phyloP scores from a whole-genome alignment of 352 stramenopile species.

The Plasmopara halstedii region DNA sequence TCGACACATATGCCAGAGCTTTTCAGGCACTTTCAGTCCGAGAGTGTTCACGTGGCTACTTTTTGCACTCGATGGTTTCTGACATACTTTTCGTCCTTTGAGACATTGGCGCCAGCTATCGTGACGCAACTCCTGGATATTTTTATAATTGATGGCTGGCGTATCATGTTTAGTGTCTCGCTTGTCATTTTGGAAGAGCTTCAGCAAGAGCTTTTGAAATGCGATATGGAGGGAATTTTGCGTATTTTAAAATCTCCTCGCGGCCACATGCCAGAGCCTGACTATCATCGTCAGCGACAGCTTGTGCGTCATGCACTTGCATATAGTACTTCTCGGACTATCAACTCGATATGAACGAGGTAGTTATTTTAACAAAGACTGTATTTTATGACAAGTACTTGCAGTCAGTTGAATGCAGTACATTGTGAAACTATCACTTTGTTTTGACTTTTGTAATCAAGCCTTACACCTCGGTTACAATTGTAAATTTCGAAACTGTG shows the following conservation, averaged over 20 bases:
- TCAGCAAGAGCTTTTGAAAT: conserved; percentile 34
- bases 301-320: conserved; percentile 51
- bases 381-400: no score
- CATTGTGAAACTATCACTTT: no score
- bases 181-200: conserved; percentile 74
- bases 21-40: conserved; percentile 42
- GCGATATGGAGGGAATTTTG: conserved; percentile 65
- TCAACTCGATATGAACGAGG: conserved; percentile 26
- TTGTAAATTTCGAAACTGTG: no score
- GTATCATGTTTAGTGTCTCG: conserved; percentile 70
- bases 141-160: conserved; percentile 75
- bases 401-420: no score
- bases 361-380: background rate
- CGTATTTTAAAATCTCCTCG: conserved; percentile 58
- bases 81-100: conserved; percentile 78
- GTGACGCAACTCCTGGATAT: conserved; percentile 68
- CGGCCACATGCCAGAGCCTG: conserved; percentile 38
- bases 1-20: conserved; percentile 62
- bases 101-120: conserved; percentile 60
- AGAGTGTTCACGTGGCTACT: conserved; percentile 57
- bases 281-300: conserved; percentile 30
- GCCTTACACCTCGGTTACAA: no score
- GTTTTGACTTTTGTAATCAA: no score
- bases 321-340: conserved; percentile 52
- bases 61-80: conserved; percentile 81